Evolutionary conservation across 2,329 filamentous ascomycete genomes (phyloP), one percentile per base, ranked within the genome.

Genomic region (Ophiocordyceps sinensis): DNA sequence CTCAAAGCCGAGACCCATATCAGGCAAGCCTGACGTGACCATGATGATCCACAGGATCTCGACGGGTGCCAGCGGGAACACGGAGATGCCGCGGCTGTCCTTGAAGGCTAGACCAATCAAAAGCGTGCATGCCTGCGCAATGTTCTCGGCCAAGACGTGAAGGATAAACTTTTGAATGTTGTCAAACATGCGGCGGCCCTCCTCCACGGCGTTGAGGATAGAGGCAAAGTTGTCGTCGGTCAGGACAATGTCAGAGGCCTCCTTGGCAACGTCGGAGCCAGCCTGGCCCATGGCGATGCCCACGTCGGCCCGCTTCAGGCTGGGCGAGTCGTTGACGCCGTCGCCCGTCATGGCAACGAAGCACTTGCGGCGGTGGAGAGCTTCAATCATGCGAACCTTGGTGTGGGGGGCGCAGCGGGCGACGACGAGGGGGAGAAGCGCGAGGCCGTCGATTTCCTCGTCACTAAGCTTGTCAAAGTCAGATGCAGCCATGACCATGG

Each of bases 31-130:
- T 28, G 78, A 83, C 1, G 82, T 85, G 42, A 85, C 71, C 80
- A 85, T 85, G 51, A 85, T 85, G 45, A 86, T 78, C 81, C 80
- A 85, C 35, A 85, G 66, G 46, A 85, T 82, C 49, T 85, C 75
- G n/a, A 85, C 77, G 0, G 81, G 81, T 0, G 79, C 68, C 13
- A 85, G 67, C 0, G 80, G 80, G 53, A 85, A 85, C 5, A 85
- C 79, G 0, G 80, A 84, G 21, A 82, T 60, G 2, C 69, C 65
- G 13, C 63, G 65, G 4, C 55, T 49, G 46, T 85, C 81, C 59
- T 85, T 84, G 63, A 85, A 84, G 0, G 65, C 75, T 4, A 85
- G 66, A 41, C 80, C 81, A 29, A 85, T 74, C 5, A 85, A 69
- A 5, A 85, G 65, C 0, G 76, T 79, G 45, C 71, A 70, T 0